phyloP scores from a whole-genome alignment of 2,329 filamentous ascomycete species.

The Neonectria coccinea region DNA sequence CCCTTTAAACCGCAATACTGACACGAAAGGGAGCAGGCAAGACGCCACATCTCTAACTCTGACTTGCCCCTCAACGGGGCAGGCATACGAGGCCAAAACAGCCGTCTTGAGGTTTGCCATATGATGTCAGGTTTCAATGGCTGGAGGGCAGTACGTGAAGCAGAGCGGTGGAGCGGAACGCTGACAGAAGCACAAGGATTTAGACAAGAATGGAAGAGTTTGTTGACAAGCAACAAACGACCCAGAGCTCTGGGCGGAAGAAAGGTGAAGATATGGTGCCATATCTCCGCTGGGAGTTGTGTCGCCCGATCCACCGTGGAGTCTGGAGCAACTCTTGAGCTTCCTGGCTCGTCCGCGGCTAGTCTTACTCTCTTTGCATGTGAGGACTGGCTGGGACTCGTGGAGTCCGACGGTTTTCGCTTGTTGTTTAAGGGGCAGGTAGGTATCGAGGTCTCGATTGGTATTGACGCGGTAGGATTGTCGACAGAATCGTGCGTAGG shows the following conservation, averaged over 20 bases:
- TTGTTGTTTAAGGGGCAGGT: constrained; percentile 33
- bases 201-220: constrained; percentile 71
- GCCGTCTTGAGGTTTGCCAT: constrained; percentile 77
- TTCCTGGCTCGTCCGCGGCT: constrained; percentile 25
- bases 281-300: constrained; percentile 70
- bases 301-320: constrained; percentile 36
- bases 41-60: constrained; percentile 82
- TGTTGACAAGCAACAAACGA: constrained; percentile 75
- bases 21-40: constrained; percentile 72
- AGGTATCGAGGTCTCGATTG: constrained; percentile 23
- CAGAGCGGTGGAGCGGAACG: constrained; percentile 33
- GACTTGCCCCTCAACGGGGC: constrained; percentile 72
- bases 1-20: constrained; percentile 71
- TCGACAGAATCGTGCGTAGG: constrained; percentile 32
- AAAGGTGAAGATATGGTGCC: constrained; percentile 77
- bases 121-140: constrained; percentile 70
- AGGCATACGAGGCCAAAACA: constrained; percentile 75
- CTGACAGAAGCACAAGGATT: constrained; percentile 57
- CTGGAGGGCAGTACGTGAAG: constrained; percentile 45
- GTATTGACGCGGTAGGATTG: constrained; percentile 26
- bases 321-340: constrained; percentile 23
- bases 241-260: constrained; percentile 73
- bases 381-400: constrained; percentile 25
- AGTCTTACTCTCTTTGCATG: constrained; percentile 40
- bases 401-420: constrained; percentile 32